Evolutionary conservation across 257 asterid genomes (phyloP).

Genomic region (Rauvolfia tetraphylla): DNA sequence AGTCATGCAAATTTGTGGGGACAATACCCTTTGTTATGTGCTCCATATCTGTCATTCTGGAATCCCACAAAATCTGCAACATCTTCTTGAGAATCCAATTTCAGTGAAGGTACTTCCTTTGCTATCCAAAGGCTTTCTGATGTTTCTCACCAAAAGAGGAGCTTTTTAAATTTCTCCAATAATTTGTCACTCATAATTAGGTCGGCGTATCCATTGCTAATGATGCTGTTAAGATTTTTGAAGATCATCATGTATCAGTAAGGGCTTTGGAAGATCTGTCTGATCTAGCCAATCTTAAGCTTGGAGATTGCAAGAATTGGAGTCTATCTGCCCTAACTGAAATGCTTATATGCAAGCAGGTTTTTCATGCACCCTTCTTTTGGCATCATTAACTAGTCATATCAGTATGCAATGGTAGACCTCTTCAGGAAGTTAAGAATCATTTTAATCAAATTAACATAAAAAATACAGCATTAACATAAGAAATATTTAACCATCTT

Average conservation of each 20-base stretch:
- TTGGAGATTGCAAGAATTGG: constrained; percentile 66
- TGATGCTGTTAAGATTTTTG: constrained; percentile 56
- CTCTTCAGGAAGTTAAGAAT: neutral
- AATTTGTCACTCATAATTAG: constrained; percentile 30
- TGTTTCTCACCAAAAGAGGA: neutral
- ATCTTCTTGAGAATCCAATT: constrained; percentile 67
- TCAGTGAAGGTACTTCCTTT: constrained; percentile 52
- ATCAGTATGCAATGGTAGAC: neutral
- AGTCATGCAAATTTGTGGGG: constrained; percentile 87
- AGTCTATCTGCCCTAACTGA: constrained; percentile 72
- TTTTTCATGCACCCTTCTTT: constrained; percentile 27
- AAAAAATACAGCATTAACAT: neutral
- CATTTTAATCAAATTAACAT: neutral
- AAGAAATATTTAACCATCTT: neutral
- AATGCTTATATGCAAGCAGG: constrained; percentile 69
- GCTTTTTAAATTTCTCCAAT: neutral
- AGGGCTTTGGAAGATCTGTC: constrained; percentile 61
- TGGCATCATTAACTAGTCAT: neutral
- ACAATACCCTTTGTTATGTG: constrained; percentile 53
- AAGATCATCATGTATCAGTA: constrained; percentile 58
- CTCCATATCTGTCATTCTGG: constrained; percentile 78
- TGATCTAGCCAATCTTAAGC: constrained; percentile 63
- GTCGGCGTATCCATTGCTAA: constrained; percentile 73
- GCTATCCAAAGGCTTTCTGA: neutral
- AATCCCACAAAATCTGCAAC: constrained; percentile 56